Conservation (phyloP, 2,329 filamentous ascomycete genomes). For the Fusarium piperis region DNA sequence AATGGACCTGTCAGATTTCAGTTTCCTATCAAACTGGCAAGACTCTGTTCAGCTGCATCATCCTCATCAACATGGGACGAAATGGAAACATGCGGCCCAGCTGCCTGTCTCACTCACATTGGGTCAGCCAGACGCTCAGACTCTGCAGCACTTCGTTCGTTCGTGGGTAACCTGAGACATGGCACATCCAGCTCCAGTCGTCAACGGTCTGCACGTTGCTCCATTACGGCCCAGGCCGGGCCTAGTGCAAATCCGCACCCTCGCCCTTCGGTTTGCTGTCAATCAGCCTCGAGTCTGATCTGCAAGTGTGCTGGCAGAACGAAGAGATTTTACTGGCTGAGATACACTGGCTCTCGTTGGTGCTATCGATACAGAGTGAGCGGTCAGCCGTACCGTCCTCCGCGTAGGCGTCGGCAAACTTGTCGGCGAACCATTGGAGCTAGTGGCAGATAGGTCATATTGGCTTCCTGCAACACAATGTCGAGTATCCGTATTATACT, state of each 20-base stretch:
- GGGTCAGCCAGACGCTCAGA: slow-evolving; percentile 1
- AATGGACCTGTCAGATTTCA: not conserved
- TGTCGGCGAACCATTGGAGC: not conserved
- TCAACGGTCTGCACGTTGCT: slow-evolving; percentile 4
- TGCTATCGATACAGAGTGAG: not conserved
- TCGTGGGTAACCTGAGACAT: slow-evolving; percentile 19
- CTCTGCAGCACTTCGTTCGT: not conserved
- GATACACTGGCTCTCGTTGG: not conserved
- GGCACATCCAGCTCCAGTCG: not conserved
- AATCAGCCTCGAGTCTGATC: not conserved
- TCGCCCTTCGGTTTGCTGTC: not conserved
- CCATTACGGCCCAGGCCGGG: not conserved
- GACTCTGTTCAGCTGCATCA: not conserved
- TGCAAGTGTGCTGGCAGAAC: not conserved
- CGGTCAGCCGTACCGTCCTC: not conserved
- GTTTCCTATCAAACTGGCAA: not conserved
- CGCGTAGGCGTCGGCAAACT: slow-evolving; percentile 28
- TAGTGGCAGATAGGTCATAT: not conserved
- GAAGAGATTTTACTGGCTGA: not conserved
- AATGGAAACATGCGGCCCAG: slow-evolving; percentile 9
- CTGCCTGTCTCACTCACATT: slow-evolving; percentile 31
- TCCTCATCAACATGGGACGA: slow-evolving; percentile 14
- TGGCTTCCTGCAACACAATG: not conserved
- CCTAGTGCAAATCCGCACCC: not conserved
- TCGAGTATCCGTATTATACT: not conserved